These are phyloP conservation scores for Dactylonectria estremocensis DNA, from an alignment of 2,329 filamentous ascomycete species.

Conservation along the genomic window DNA sequence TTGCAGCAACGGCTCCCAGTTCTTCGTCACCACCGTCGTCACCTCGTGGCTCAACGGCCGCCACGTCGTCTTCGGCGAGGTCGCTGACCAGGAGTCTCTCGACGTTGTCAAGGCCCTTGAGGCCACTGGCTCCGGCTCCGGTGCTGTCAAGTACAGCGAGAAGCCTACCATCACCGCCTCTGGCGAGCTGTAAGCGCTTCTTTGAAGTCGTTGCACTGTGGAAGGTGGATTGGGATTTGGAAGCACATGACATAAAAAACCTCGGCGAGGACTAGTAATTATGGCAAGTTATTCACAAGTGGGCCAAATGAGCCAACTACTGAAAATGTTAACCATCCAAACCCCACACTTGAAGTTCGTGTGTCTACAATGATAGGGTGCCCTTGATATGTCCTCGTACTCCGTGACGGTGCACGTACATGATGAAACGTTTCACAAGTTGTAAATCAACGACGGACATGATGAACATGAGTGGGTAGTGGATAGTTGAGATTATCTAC, in stretches of 20 bases:
- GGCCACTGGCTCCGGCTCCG: constrained; percentile 70
- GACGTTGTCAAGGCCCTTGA: constrained; percentile 73
- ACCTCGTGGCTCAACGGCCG: constrained; percentile 89
- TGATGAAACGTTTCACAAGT: not conserved
- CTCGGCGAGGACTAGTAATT: constrained; percentile 39
- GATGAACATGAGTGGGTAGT: not conserved
- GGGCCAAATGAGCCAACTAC: constrained; percentile 35
- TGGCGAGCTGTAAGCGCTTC: constrained; percentile 63
- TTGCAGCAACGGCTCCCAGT: constrained; percentile 94
- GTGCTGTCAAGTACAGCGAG: constrained; percentile 69
- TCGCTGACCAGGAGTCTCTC: constrained; percentile 67
- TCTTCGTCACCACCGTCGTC: constrained; percentile 95
- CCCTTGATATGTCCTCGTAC: not conserved
- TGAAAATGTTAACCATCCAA: constrained; percentile 42
- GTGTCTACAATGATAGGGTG: not conserved
- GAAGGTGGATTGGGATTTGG: constrained; percentile 33
- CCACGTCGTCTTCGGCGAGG: constrained; percentile 89
- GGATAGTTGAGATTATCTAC: not conserved
- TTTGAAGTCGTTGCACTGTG: constrained; percentile 24
- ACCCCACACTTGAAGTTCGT: constrained; percentile 23
- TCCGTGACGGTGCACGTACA: too few relatives aligned
- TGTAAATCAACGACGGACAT: too few relatives aligned
- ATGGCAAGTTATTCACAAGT: constrained; percentile 36
- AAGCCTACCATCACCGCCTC: constrained; percentile 71
- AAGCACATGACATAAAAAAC: constrained; percentile 39